A percentile compares a stretch with the other conserved stretches of the same genome.
phyloP scores from a whole-genome alignment of 2,329 filamentous ascomycete species.

The Pyrenochaeta sp. region DNA sequence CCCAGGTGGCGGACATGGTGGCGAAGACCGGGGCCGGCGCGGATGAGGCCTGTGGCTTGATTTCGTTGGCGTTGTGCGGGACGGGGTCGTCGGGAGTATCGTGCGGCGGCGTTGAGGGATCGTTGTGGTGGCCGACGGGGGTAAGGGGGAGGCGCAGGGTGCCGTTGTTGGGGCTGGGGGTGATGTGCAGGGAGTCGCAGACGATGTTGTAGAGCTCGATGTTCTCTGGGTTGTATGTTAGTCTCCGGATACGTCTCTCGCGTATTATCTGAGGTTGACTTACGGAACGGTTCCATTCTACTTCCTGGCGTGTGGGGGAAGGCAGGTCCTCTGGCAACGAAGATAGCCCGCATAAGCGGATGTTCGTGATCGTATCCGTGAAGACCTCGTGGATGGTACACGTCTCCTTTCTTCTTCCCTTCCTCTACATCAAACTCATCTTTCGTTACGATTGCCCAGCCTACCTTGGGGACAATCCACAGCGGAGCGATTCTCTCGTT shows the following conservation, averaged over 20 bases:
- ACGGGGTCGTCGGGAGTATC: conserved; percentile 64
- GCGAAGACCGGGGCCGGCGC: conserved; percentile 15
- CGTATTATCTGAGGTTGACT: conserved; percentile 51
- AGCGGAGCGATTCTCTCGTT: conserved; percentile 91
- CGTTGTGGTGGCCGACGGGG: conserved; percentile 67
- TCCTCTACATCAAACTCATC: conserved; percentile 78
- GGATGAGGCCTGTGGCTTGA: conserved; percentile 3
- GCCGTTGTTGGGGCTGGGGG: conserved; percentile 82
- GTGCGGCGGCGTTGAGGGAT: conserved; percentile 53
- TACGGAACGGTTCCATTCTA: conserved; percentile 81
- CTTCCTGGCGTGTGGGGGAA: conserved; percentile 88
- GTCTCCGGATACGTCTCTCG: conserved; percentile 15
- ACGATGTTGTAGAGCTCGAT: conserved; percentile 94
- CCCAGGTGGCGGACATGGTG: conserved; percentile 19
- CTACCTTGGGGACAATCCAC: conserved; percentile 91
- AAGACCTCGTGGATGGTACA: conserved; percentile 82
- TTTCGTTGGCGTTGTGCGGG: conserved; percentile 7
- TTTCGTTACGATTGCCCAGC: conserved; percentile 88
- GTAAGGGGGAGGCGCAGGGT: conserved; percentile 77
- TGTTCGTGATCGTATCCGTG: conserved; percentile 97
- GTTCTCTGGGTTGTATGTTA: conserved; percentile 71
- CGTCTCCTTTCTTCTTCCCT: conserved; percentile 67
- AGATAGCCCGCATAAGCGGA: conserved; percentile 94
- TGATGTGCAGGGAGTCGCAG: conserved; percentile 82
- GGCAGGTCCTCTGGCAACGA: conserved; percentile 88